Evolutionary conservation across 2,329 filamentous ascomycete species (phyloP).

Genomic region (Fusarium anthophilum): DNA sequence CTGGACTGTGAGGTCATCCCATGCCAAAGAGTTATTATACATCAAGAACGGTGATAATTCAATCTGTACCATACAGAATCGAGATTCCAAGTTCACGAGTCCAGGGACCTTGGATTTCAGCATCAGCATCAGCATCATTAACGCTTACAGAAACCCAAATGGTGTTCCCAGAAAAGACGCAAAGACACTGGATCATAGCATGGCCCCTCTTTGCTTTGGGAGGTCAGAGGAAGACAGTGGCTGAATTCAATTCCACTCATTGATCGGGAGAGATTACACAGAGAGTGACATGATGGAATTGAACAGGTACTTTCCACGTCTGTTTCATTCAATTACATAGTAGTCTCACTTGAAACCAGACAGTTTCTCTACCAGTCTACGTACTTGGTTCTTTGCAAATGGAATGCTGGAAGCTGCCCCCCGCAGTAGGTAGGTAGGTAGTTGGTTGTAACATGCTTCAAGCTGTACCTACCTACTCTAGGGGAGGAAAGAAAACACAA

Average conservation of each 20-base stretch:
- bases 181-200: background rate
- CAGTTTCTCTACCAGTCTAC: background rate
- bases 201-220: constrained; percentile 1
- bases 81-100: background rate
- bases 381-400: background rate
- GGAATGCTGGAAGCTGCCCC: constrained; percentile 6
- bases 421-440: constrained; percentile 13
- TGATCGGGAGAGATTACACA: constrained; percentile 10
- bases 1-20: background rate
- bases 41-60: background rate
- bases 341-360: background rate
- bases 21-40: background rate
- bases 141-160: background rate
- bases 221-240: background rate
- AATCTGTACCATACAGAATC: background rate
- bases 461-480: background rate
- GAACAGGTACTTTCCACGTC: background rate
- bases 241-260: constrained; percentile 29
- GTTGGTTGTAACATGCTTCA: constrained; percentile 12
- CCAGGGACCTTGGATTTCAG: background rate
- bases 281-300: constrained; percentile 9
- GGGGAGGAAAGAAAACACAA: no score
- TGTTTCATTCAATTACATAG: background rate
- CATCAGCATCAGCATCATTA: background rate
- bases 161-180: background rate